These are phyloP conservation scores for Teunomyces panamensis DNA, from an alignment of 805 yeast genomes.

Conservation along the genomic window DNA sequence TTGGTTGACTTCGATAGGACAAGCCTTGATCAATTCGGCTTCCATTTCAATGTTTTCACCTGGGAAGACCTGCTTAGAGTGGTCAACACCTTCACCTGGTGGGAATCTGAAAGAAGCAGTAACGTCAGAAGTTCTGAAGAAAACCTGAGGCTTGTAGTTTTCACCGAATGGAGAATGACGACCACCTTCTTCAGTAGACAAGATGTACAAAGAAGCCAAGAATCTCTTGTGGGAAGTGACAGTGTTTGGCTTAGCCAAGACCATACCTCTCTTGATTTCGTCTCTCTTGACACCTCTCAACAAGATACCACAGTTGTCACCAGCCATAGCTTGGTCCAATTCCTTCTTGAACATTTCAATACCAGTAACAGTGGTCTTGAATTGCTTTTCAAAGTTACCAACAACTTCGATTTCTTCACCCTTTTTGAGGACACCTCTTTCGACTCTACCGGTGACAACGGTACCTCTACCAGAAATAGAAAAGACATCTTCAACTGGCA, in stretches of 20 bases:
- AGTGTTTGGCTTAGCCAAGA: conserved; percentile 87
- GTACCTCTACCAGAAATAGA: conserved; percentile 99
- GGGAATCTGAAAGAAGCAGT: conserved; percentile 91
- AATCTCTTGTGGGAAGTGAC: conserved; percentile 91
- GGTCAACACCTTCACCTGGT: conserved; percentile 66
- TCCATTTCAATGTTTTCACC: conserved; percentile 98
- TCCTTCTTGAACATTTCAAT: conserved; percentile 99
- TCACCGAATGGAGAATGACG: conserved; percentile 97
- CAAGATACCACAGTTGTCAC: conserved; percentile 97
- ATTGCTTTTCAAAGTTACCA: conserved; percentile 81
- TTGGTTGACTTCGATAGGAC: conserved; percentile 93
- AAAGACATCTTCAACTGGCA: conserved; percentile 97
- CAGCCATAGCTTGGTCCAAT: conserved; percentile 95
- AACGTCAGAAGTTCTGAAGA: conserved; percentile 93
- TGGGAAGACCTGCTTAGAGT: conserved; percentile 88
- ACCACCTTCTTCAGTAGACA: conserved; percentile 98
- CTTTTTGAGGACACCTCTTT: conserved; percentile 95
- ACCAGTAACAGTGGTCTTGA: conserved; percentile 95
- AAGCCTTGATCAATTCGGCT: conserved; percentile 83
- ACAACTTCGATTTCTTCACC: conserved; percentile 98
- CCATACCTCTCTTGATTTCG: conserved; percentile 96
- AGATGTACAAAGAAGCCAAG: conserved; percentile 87
- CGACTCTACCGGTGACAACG: conserved; percentile 98
- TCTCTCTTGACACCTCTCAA: conserved; percentile 98
- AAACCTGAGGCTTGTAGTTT: conserved; percentile 97